Evolutionary conservation across 2,329 filamentous ascomycete species (phyloP), one percentile per base, ranked within the genome.

Genomic region (Leptographium radiaticola): DNA sequence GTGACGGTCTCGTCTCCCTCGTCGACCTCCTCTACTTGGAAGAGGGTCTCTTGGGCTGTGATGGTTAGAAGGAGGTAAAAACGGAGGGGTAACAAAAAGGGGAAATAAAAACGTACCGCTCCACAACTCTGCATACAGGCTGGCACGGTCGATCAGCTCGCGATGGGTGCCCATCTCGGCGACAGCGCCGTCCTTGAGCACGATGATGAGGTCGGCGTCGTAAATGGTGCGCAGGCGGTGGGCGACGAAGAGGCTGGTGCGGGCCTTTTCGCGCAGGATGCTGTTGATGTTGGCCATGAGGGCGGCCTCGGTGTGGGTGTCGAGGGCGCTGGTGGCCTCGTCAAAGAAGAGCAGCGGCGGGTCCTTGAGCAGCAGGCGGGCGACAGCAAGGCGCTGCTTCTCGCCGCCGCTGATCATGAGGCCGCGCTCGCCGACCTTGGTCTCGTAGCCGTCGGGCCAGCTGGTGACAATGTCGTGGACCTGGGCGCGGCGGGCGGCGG

Each of bases 161-260:
- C 85, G 78, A 67, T 98, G 93, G 16, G 87, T 95, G 15, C 93
- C 93, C 67, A 80, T 82, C 71, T 97, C 93, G 2, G 84, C 88
- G n/a, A 97, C 89, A 15, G 73, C 74, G 0, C 93, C 93, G 56
- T 87, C 83, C 65, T 84, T 85, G 54, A 97, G 71, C 40, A 97
- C 93, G 62, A 97, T 90, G 61, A 97, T 97, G 62, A 90, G 73
- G 68, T 97, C 87, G 42, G 87, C 87, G 63, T 97, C 93, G 63
- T 87, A 95, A 59, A 98, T 96, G 0, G 93, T 97, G 52, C 91
- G 80, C 56, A 98, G 71, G 18, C 93, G 80, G 68, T 97, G 93
- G 8, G 93, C 93, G 6, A 98, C 86, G 65, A 97, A 97, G 1
- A 98, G 87, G 60, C 89, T 96, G 0, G 93, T 97, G 54, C 90